These are phyloP conservation scores for Aspergillus quadricinctus DNA, from an alignment of 2,329 filamentous ascomycete genomes.

Conservation along the genomic window DNA sequence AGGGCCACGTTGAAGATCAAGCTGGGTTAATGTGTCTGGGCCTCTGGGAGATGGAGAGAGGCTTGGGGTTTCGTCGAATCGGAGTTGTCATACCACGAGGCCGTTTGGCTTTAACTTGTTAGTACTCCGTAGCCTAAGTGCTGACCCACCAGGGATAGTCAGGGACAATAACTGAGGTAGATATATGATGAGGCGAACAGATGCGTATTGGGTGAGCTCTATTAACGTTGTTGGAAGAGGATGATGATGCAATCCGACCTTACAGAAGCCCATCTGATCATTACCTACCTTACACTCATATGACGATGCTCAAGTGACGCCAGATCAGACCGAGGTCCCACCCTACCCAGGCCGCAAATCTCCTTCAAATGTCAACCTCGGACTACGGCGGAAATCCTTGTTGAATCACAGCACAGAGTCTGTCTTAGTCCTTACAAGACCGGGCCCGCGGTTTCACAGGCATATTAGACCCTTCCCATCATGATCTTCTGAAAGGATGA, in stretches of 20 bases:
- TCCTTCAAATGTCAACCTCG: neutral
- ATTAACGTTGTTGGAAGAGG: neutral
- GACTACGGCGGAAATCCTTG: neutral
- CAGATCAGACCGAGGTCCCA: neutral
- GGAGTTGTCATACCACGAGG: slow-evolving; percentile 12
- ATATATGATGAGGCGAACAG: neutral
- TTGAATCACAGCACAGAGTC: neutral
- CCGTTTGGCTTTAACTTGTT: neutral
- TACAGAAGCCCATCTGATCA: neutral
- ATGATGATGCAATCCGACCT: neutral
- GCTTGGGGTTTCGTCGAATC: slow-evolving; percentile 9
- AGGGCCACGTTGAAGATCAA: slow-evolving; percentile 22
- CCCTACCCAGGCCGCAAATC: neutral
- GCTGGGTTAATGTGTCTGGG: slow-evolving; percentile 5
- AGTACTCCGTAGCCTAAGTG: neutral
- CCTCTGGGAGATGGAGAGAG: slow-evolving; percentile 18
- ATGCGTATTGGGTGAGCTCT: neutral
- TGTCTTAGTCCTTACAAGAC: neutral
- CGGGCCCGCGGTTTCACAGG: neutral
- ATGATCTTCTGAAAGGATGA: neutral
- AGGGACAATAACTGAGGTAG: neutral
- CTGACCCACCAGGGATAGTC: neutral
- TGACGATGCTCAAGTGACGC: neutral
- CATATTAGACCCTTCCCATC: neutral
- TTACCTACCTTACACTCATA: neutral